A percentile compares a stretch with the other conserved stretches of the same genome.
Evolutionary conservation across 2,329 filamentous ascomycete genomes (phyloP).

Genomic region (Massarina eburnea): DNA sequence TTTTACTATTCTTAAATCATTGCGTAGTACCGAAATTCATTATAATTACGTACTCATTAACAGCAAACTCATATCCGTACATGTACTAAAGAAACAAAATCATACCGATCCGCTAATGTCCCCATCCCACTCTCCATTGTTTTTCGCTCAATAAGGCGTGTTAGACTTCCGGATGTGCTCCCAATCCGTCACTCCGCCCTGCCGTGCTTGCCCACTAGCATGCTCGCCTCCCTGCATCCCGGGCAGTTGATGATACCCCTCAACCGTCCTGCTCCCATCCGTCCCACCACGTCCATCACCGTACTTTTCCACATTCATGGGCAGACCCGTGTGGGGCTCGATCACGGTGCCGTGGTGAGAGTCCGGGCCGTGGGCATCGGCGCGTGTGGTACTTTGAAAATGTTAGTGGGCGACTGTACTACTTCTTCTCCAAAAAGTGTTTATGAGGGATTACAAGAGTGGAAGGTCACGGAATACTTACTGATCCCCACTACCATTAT

Average conservation of each 20-base stretch:
- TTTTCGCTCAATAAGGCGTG: conserved; percentile 22
- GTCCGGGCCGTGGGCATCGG: conserved; percentile 15
- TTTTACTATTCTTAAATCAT: no score
- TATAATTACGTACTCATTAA: no score
- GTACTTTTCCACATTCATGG: conserved; percentile 45
- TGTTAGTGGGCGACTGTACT: conserved; percentile 24
- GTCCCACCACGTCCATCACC: conserved; percentile 42
- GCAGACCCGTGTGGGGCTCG: conserved; percentile 45
- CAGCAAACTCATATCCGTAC: no score
- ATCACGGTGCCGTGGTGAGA: conserved; percentile 28
- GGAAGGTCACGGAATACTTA: background rate
- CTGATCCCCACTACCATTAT: conserved; percentile 6
- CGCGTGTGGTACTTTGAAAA: conserved; percentile 15
- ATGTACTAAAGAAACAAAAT: no score
- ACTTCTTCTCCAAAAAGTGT: no score
- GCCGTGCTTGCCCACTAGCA: background rate
- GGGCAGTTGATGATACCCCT: conserved; percentile 29
- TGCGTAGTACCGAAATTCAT: no score
- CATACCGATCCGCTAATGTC: no score
- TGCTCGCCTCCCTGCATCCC: background rate
- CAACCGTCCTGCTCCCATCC: conserved; percentile 35
- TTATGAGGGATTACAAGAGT: conserved; percentile 2
- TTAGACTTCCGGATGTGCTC: conserved; percentile 30
- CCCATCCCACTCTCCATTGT: background rate
- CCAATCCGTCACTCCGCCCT: conserved; percentile 17